Percentiles rank a stretch among this genome's conserved stretches.
phyloP scores from a whole-genome alignment of 768 basidiomycete species.

The Hypholoma sublateritium region DNA sequence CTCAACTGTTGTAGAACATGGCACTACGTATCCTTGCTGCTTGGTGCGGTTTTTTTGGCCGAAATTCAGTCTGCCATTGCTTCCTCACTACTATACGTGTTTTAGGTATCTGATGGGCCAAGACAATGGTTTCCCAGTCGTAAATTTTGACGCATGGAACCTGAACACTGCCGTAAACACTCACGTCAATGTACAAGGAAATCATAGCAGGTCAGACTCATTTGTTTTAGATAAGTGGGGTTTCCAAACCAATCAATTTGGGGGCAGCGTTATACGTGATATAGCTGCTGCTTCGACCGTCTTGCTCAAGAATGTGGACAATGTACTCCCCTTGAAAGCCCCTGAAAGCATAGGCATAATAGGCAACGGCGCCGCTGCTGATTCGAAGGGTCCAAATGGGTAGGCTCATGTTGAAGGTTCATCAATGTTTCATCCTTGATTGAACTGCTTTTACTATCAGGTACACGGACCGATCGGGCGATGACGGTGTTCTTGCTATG shows the following conservation, averaged over 20 bases:
- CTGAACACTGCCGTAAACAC: constrained; percentile 34
- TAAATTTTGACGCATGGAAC: constrained; percentile 62
- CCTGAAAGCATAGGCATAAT: constrained; percentile 53
- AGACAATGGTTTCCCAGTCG: constrained; percentile 54
- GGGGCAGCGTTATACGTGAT: constrained; percentile 48
- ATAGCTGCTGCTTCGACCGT: constrained; percentile 65
- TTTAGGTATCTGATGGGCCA: constrained; percentile 47
- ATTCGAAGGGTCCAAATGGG: constrained; percentile 56
- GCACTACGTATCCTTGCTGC: constrained; percentile 69
- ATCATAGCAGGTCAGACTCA: constrained; percentile 45
- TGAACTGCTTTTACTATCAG: constrained; percentile 14
- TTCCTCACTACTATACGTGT: background rate
- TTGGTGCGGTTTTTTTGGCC: constrained; percentile 37
- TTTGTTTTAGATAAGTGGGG: background rate
- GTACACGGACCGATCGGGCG: constrained; percentile 51
- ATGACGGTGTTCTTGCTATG: constrained; percentile 61
- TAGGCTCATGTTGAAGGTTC: constrained; percentile 18
- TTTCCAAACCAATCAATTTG: background rate
- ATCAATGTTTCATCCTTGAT: background rate
- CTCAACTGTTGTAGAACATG: constrained; percentile 45
- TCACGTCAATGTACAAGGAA: constrained; percentile 56
- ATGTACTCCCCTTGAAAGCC: constrained; percentile 43
- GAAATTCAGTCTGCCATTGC: background rate
- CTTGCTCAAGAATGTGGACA: constrained; percentile 57
- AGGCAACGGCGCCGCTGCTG: constrained; percentile 58